Evolutionary conservation across 495 filamentous ascomycete genomes (phyloP), one percentile per base, ranked within the genome.

Genomic region (Talaromyces trachyspermus): DNA sequence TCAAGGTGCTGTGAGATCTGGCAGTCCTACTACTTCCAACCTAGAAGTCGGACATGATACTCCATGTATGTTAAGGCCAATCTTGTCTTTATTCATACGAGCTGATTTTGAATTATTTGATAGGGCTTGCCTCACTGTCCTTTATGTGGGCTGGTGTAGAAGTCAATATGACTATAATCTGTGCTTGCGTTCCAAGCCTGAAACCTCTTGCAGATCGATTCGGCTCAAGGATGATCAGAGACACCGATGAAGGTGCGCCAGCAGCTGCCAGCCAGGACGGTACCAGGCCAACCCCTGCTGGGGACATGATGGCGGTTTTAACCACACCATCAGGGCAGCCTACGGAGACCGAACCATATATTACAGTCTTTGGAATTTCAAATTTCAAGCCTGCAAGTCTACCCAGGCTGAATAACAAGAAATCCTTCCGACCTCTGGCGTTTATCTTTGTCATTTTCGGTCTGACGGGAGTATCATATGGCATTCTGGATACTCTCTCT

Each of bases 391-490:
- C 77, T 17, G 85, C 84, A 59, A 81, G 76, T 58, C 80, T 88
- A 72, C 63, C 81, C 18, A 64, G 63, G 17, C 45, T 70, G 43
- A 64, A 60, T 5, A 57, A 70, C 32, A 54, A 53, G 37, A 55
- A 70, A 43, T 69, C 66, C n/a, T 46, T 74, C 38, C 57, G 56
- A 18, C 71, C 69, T 5, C 36, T 74, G 7, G 56, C 55, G 30
- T 58, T 82, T 14, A 77, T 83, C 40, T 83, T 76, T 24, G 66
- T 82, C 49, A 66, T 85, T 6, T 85, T 84, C 62, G 83, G 85
- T 61, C 66, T 85, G 8, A 84, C 79, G 84, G 81, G 84, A 0
- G 82, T 88, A 52, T 76, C 80, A 0, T 86, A 87, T 53, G 81
- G 83, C 30, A 70, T 88, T 23, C 66, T 87, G 4, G 76, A 77